Conservation (phyloP, 495 filamentous ascomycete genomes). For the Aspergillus cavernicola region DNA sequence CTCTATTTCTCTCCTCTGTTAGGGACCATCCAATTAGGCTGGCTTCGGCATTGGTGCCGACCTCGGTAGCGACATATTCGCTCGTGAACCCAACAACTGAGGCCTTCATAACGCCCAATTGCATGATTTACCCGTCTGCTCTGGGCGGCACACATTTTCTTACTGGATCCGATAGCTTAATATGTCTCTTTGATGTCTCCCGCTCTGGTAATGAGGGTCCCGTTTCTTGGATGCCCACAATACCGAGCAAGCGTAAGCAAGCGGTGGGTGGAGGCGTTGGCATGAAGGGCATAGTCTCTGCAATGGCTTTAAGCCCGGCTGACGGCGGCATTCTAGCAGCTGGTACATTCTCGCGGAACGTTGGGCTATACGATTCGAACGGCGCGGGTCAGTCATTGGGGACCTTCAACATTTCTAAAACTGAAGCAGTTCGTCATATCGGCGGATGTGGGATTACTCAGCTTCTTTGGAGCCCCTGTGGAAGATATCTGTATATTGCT, state of each 20-base stretch:
- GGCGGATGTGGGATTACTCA: conserved; percentile 71
- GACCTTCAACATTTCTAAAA: conserved; percentile 53
- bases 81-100: conserved; percentile 75
- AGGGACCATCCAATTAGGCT: conserved; percentile 77
- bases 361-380: conserved; percentile 72
- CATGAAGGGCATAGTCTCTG: conserved; percentile 79
- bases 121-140: conserved; percentile 61
- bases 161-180: conserved; percentile 67
- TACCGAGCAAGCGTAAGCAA: conserved; percentile 68
- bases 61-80: conserved; percentile 58
- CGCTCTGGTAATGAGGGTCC: conserved; percentile 61
- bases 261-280: conserved; percentile 67
- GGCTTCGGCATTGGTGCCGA: conserved; percentile 50
- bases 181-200: conserved; percentile 75
- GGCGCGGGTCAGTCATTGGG: conserved; percentile 64
- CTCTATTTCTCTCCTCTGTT: conserved; percentile 62
- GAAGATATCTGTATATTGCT: conserved; percentile 81
- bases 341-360: conserved; percentile 71
- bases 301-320: conserved; percentile 49
- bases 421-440: conserved; percentile 37
- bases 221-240: conserved; percentile 60
- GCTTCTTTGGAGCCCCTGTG: conserved; percentile 76
- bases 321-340: conserved; percentile 66
- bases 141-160: conserved; percentile 57
- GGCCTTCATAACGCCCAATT: conserved; percentile 69